phyloP scores from a whole-genome alignment of 805 yeast species.

The Starmerella floricola region DNA sequence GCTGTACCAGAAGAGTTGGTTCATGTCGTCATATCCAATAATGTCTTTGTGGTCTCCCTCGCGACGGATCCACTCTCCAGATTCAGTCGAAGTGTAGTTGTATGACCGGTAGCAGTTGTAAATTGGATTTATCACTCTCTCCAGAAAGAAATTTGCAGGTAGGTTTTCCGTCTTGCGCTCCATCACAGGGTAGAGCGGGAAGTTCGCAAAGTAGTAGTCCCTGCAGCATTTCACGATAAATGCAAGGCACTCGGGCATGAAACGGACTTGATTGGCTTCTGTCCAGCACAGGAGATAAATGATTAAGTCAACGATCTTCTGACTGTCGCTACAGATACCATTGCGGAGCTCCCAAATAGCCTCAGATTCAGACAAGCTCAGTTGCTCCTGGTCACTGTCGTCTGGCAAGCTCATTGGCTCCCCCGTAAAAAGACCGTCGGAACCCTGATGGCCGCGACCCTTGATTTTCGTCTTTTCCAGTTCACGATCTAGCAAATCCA shows the following conservation, averaged over 20 bases:
- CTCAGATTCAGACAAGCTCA: slow-evolving; percentile 44
- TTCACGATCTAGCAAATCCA: slow-evolving; percentile 39
- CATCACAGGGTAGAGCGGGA: neutral
- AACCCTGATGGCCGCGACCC: no score
- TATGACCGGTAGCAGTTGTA: slow-evolving; percentile 50
- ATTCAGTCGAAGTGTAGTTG: slow-evolving; percentile 34
- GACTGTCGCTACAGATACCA: slow-evolving; percentile 40
- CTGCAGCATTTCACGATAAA: slow-evolving; percentile 73
- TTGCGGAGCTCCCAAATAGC: slow-evolving; percentile 35
- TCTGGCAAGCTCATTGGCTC: neutral
- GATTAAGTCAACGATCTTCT: slow-evolving; percentile 50
- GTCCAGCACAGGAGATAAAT: slow-evolving; percentile 76
- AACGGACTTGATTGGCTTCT: slow-evolving; percentile 74
- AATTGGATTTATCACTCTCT: slow-evolving; percentile 63
- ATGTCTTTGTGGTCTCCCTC: slow-evolving; percentile 55
- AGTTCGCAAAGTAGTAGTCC: slow-evolving; percentile 36
- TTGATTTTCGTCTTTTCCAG: neutral
- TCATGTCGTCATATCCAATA: slow-evolving; percentile 83
- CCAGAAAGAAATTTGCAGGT: slow-evolving; percentile 31
- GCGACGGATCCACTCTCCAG: slow-evolving; percentile 36
- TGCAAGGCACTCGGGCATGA: slow-evolving; percentile 81
- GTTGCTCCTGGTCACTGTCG: no score
- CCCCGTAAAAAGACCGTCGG: no score
- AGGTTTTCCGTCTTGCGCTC: slow-evolving; percentile 1
- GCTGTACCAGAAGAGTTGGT: slow-evolving; percentile 76